Evolutionary conservation across 2,329 filamentous ascomycete genomes (phyloP).

Genomic region (Coniella lustricola): DNA sequence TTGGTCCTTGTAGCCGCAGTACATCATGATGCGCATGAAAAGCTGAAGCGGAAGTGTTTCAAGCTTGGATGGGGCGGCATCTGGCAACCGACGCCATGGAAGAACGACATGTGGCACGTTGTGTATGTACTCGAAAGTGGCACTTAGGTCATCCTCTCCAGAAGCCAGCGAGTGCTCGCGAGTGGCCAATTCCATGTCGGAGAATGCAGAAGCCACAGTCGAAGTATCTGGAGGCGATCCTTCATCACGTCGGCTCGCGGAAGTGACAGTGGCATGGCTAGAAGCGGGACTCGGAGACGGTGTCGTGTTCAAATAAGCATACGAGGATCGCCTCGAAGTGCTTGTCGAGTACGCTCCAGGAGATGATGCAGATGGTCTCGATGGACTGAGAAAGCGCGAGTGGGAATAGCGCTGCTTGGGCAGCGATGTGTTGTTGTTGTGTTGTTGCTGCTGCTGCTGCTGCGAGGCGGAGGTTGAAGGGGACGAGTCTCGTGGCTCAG

Average conservation of each 20-base stretch:
- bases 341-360: background rate
- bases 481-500: background rate
- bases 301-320: background rate
- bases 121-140: conserved; percentile 10
- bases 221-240: conserved; percentile 6
- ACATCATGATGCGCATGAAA: conserved; percentile 15
- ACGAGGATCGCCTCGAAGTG: conserved; percentile 4
- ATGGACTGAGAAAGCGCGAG: background rate
- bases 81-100: background rate
- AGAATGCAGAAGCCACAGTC: background rate
- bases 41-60: conserved; percentile 9
- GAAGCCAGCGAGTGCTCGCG: background rate
- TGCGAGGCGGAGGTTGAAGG: background rate
- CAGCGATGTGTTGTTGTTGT: background rate
- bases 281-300: conserved; percentile 5
- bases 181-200: background rate
- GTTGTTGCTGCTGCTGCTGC: no score
- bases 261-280: background rate
- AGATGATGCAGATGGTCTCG: background rate
- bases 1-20: conserved; percentile 8
- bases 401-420: background rate
- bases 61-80: background rate
- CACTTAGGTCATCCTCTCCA: background rate
- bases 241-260: background rate
- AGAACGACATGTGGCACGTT: conserved; percentile 1